A percentile compares a stretch with the other conserved stretches of the same genome.
phyloP scores from a whole-genome alignment of 345 rosid species.

The Aethionema arabicum region DNA sequence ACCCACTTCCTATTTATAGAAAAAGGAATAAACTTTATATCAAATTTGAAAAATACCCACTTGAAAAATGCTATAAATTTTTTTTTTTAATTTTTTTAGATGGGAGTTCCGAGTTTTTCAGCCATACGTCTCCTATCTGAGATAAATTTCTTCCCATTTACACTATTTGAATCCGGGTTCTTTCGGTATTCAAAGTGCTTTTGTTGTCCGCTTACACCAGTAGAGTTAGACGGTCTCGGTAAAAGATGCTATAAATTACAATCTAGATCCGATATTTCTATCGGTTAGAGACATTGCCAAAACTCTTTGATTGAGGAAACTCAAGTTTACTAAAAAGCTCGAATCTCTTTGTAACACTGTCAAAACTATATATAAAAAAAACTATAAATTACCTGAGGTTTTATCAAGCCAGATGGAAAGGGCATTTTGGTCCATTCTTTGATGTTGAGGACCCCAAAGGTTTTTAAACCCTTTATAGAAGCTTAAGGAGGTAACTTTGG shows the following conservation, averaged over 20 bases:
- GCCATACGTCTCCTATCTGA: too few species aligned
- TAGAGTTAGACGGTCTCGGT: too few species aligned
- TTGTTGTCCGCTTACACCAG: too few species aligned
- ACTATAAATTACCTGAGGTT: slow-evolving; percentile 54
- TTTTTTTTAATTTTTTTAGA: too few species aligned
- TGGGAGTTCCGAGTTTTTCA: too few species aligned
- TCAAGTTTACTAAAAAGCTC: not conserved
- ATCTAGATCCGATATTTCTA: too few species aligned
- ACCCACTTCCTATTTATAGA: slow-evolving; percentile 72
- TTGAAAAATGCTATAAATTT: not conserved
- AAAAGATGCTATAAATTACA: too few species aligned
- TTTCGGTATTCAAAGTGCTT: too few species aligned
- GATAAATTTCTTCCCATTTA: too few species aligned
- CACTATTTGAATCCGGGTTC: too few species aligned
- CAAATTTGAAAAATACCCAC: slow-evolving; percentile 10
- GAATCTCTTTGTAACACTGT: not conserved
- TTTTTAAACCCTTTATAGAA: slow-evolving; percentile 69
- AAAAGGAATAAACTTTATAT: slow-evolving; percentile 20
- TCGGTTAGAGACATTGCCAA: too few species aligned
- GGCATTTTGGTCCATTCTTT: slow-evolving; percentile 57
- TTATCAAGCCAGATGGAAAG: slow-evolving; percentile 90
- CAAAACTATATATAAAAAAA: not conserved
- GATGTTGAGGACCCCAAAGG: slow-evolving; percentile 96
- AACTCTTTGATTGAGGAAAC: too few species aligned
- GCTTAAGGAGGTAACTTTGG: slow-evolving; percentile 64